Evolutionary conservation across 2,329 filamentous ascomycete species (phyloP).

Genomic region (Allantophomopsis lycopodina): DNA sequence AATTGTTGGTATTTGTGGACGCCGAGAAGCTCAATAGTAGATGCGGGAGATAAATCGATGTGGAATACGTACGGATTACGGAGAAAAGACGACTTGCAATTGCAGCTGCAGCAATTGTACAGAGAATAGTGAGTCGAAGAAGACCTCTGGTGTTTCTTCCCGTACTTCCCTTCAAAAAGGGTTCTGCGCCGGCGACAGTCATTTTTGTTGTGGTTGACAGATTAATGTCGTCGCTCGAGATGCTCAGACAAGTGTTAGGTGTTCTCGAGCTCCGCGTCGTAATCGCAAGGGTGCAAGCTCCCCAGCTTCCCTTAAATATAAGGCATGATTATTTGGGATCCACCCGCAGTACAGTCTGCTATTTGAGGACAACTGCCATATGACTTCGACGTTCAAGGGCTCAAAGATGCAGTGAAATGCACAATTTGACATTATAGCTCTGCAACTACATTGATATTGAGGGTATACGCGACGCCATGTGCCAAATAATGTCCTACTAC

Average conservation of each 20-base stretch:
- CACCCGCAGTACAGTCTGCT: too few species aligned
- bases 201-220: slow-evolving; percentile 19
- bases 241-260: not conserved
- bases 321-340: too few species aligned
- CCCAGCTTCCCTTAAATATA: too few species aligned
- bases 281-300: not conserved
- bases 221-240: slow-evolving; percentile 2
- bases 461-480: slow-evolving; percentile 5
- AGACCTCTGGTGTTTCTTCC: slow-evolving; percentile 73
- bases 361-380: too few species aligned
- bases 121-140: slow-evolving; percentile 79
- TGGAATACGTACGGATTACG: slow-evolving; percentile 68
- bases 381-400: too few species aligned
- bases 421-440: slow-evolving; percentile 6
- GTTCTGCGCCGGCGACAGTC: slow-evolving; percentile 22
- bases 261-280: not conserved
- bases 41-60: slow-evolving; percentile 1
- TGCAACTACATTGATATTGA: slow-evolving; percentile 1
- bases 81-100: slow-evolving; percentile 93
- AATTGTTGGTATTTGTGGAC: too few species aligned
- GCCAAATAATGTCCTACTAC: not conserved
- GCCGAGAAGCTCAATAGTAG: too few species aligned
- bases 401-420: too few species aligned
- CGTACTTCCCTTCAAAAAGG: slow-evolving; percentile 62
- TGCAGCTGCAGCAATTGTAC: slow-evolving; percentile 80